A percentile compares a stretch with the other conserved stretches of the same genome.
Evolutionary conservation across 371 early-diverging fungal species (phyloP).

Genomic region (Nematocida minor): DNA sequence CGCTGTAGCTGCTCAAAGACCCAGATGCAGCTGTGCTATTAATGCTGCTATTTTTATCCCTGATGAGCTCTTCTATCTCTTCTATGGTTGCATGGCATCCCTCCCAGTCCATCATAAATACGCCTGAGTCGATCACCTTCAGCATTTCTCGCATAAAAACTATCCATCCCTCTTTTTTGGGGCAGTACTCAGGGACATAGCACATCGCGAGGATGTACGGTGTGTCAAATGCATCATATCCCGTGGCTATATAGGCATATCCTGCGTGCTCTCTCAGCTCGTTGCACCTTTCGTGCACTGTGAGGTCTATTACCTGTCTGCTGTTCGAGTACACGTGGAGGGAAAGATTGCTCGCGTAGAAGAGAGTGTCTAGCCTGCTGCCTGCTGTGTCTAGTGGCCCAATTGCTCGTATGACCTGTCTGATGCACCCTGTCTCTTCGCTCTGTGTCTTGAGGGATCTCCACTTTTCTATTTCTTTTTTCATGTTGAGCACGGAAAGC

Average conservation of each 20-base stretch:
- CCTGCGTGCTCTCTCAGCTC: slow-evolving; percentile 45
- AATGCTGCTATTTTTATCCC: slow-evolving; percentile 14
- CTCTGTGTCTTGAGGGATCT: background rate
- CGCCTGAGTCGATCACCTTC: slow-evolving; percentile 26
- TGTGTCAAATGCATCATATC: slow-evolving; percentile 49
- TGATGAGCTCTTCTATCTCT: slow-evolving; percentile 21
- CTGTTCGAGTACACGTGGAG: slow-evolving; percentile 47
- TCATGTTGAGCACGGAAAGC: slow-evolving; percentile 8
- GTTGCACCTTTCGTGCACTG: slow-evolving; percentile 23
- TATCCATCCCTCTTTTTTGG: slow-evolving; percentile 38
- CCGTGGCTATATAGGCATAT: slow-evolving; percentile 30
- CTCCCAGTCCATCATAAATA: slow-evolving; percentile 46
- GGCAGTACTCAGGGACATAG: slow-evolving; percentile 45
- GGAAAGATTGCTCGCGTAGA: slow-evolving; percentile 17
- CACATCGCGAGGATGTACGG: slow-evolving; percentile 31
- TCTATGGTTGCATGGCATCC: slow-evolving; percentile 14
- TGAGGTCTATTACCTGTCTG: slow-evolving; percentile 29
- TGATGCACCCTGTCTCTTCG: slow-evolving; percentile 38
- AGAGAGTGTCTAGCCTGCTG: slow-evolving; percentile 14
- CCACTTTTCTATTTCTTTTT: slow-evolving; percentile 21
- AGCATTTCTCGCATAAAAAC: slow-evolving; percentile 35
- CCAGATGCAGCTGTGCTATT: background rate
- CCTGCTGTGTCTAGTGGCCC: slow-evolving; percentile 27
- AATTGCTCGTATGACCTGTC: background rate
- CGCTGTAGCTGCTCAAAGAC: background rate